phyloP scores from a whole-genome alignment of 345 rosid genomes.

The Boechera stricta region DNA sequence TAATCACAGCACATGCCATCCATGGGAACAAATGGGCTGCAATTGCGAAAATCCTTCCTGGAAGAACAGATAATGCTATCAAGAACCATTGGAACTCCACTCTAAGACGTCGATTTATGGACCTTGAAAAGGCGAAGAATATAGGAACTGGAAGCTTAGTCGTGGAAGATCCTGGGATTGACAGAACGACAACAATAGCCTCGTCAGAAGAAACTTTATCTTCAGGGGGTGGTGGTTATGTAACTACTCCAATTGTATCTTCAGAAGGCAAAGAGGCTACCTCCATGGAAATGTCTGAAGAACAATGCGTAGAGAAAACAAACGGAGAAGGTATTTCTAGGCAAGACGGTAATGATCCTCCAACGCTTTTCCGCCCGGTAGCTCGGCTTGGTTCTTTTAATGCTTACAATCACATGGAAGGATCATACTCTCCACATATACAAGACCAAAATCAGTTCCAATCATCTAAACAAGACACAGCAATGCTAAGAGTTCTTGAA shows the following conservation, averaged over 20 bases:
- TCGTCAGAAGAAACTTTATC: conserved; percentile 84
- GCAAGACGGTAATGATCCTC: conserved; percentile 49
- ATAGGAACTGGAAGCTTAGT: conserved; percentile 47
- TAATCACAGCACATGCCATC: conserved; percentile 65
- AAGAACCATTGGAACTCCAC: conserved; percentile 94
- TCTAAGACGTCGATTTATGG: conserved; percentile 61
- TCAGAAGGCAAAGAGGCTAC: conserved; percentile 62
- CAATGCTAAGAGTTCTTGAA: conserved; percentile 62
- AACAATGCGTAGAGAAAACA: conserved; percentile 50
- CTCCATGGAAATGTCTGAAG: conserved; percentile 54
- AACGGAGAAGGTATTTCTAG: conserved; percentile 42
- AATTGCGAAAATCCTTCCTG: conserved; percentile 77
- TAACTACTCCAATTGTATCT: conserved; percentile 53
- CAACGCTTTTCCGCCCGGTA: conserved; percentile 71
- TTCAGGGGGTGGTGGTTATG: conserved; percentile 57
- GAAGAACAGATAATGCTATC: conserved; percentile 91
- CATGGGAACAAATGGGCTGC: conserved; percentile 93
- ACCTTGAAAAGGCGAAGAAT: conserved; percentile 39
- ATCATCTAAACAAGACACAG: conserved; percentile 55
- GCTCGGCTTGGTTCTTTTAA: conserved; percentile 71
- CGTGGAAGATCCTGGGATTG: conserved; percentile 50
- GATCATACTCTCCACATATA: conserved; percentile 46
- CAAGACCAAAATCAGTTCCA: conserved; percentile 46
- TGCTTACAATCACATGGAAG: conserved; percentile 49
- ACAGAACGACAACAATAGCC: conserved; percentile 52